Evolutionary conservation across 495 filamentous ascomycete genomes (phyloP).

Genomic region (Viridothelium virens): DNA sequence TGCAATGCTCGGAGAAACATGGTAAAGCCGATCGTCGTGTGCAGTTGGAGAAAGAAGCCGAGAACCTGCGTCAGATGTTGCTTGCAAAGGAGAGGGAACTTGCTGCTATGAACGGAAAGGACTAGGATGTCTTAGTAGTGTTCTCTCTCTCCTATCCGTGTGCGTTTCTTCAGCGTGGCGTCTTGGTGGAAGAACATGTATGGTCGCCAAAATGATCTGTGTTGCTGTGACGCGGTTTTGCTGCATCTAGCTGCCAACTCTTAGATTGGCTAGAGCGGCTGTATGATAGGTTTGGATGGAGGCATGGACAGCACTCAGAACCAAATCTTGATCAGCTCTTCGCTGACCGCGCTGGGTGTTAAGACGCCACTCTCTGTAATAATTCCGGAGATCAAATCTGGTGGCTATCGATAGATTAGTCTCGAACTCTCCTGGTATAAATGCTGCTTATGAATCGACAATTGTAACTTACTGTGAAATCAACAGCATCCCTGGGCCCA

Average conservation of each 20-base stretch:
- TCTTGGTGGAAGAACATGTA: background rate
- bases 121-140: background rate
- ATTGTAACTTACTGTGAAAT: conserved; percentile 60
- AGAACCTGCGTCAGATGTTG: conserved; percentile 67
- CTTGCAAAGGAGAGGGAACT: conserved; percentile 71
- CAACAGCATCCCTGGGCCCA: conserved; percentile 51
- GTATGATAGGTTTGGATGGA: conserved; percentile 3
- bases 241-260: background rate
- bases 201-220: background rate
- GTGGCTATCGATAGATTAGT: conserved; percentile 42
- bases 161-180: background rate
- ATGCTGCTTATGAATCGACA: background rate
- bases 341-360: conserved; percentile 67
- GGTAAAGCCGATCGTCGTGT: conserved; percentile 56
- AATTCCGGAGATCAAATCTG: conserved; percentile 68
- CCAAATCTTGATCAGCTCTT: conserved; percentile 73
- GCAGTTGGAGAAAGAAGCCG: conserved; percentile 62
- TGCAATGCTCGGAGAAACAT: background rate
- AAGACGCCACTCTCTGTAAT: conserved; percentile 71
- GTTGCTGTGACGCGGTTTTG: background rate
- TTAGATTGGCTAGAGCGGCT: background rate
- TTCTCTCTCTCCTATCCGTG: background rate
- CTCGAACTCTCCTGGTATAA: background rate
- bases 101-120: conserved; percentile 36
- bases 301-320: conserved; percentile 41